These are phyloP conservation scores for Yarrowia sp. DNA, from an alignment of 805 yeast genomes.

Conservation along the genomic window DNA sequence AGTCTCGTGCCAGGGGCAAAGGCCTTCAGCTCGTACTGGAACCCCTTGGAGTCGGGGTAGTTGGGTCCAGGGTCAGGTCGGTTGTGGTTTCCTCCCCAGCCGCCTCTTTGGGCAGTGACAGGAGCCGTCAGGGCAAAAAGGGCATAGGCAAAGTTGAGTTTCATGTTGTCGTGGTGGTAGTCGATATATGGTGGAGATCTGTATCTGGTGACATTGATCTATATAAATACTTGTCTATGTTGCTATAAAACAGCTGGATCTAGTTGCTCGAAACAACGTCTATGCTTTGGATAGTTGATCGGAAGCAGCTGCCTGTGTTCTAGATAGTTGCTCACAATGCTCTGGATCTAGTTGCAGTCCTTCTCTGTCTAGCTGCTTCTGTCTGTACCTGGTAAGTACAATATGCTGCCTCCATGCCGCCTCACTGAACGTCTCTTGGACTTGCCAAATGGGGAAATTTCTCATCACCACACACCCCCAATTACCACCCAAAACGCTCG, in stretches of 20 bases:
- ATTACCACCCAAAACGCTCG: constrained; percentile 38
- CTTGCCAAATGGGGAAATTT: neutral
- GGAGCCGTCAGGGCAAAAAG: constrained; percentile 4
- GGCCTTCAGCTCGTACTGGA: constrained; percentile 4
- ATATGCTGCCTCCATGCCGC: too few relatives aligned
- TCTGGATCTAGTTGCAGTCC: too few relatives aligned
- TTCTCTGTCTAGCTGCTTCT: too few relatives aligned
- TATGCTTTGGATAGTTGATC: too few relatives aligned
- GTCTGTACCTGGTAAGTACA: too few relatives aligned
- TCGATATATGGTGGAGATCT: too few relatives aligned
- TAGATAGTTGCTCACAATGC: too few relatives aligned
- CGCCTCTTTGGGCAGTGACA: constrained; percentile 18
- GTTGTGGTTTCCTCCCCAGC: neutral
- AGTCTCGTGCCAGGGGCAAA: neutral
- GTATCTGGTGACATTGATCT: neutral
- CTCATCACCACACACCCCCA: too few relatives aligned
- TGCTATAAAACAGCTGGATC: too few relatives aligned
- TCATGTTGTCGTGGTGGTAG: neutral
- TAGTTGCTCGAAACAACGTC: too few relatives aligned
- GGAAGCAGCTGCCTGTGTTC: too few relatives aligned
- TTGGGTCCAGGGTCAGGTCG: neutral
- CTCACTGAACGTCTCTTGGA: too few relatives aligned
- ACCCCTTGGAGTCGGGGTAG: constrained; percentile 10
- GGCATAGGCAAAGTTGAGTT: neutral
- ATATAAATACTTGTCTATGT: constrained; percentile 3